These are phyloP conservation scores for Hygrophorus russula DNA, from an alignment of 768 basidiomycete genomes.

Conservation along the genomic window DNA sequence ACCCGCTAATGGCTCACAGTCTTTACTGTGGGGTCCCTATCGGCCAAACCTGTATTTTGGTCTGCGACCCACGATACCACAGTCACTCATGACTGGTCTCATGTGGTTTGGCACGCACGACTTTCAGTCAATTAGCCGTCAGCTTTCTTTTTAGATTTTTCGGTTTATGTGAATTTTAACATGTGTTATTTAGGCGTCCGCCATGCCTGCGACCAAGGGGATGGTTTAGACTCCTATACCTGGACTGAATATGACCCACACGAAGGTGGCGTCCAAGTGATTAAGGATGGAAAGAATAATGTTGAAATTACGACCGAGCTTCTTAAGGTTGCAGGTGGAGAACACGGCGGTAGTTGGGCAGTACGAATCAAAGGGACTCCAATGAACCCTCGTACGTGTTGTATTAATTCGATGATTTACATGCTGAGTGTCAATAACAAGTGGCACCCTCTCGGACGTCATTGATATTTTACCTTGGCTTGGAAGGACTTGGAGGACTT, in stretches of 20 bases:
- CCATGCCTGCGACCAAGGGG: constrained; percentile 84
- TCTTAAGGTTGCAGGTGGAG: constrained; percentile 75
- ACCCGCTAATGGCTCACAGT: constrained; percentile 28
- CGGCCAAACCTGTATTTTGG: constrained; percentile 95
- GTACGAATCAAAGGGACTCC: constrained; percentile 75
- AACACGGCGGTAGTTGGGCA: constrained; percentile 83
- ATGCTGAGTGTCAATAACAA: constrained; percentile 10
- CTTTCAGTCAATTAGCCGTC: constrained; percentile 61
- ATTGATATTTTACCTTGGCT: constrained; percentile 75
- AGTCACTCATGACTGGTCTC: constrained; percentile 87
- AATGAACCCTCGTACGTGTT: constrained; percentile 45
- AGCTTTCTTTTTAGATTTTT: constrained; percentile 4
- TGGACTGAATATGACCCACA: constrained; percentile 85
- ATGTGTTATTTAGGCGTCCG: constrained; percentile 42
- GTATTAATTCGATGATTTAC: not conserved
- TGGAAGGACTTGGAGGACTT: constrained; percentile 79
- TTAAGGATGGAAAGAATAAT: constrained; percentile 76
- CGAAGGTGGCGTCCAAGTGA: constrained; percentile 74
- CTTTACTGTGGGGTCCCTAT: constrained; percentile 77
- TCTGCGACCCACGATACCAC: constrained; percentile 70
- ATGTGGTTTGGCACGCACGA: constrained; percentile 91
- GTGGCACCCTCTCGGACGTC: constrained; percentile 53
- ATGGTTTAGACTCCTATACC: constrained; percentile 70
- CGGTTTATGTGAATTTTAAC: constrained; percentile 6
- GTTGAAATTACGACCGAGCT: constrained; percentile 78